Conservation (phyloP, 2,329 filamentous ascomycete genomes). For the Sarocladium brachiariae region DNA sequence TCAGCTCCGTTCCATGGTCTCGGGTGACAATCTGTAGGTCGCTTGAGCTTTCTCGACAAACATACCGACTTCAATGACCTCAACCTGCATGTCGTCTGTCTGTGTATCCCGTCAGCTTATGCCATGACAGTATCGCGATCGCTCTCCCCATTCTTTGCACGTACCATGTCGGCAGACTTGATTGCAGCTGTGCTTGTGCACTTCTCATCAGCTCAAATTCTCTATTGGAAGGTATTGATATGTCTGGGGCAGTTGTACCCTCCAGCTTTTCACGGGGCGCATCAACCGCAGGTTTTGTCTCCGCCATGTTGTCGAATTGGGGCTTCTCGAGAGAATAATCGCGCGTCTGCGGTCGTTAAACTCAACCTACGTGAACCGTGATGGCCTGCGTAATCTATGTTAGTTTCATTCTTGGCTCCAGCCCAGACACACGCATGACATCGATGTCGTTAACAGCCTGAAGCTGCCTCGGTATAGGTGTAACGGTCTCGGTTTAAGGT, state of each 20-base stretch:
- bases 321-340: neutral
- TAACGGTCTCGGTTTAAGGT: no score
- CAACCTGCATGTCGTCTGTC: slow-evolving; percentile 96
- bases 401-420: no score
- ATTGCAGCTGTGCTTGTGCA: slow-evolving; percentile 64
- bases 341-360: no score
- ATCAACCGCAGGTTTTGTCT: slow-evolving; percentile 34
- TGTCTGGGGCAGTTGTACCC: slow-evolving; percentile 39
- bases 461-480: no score
- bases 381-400: no score
- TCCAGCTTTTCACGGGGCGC: slow-evolving; percentile 69
- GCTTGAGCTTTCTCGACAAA: neutral
- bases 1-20: neutral
- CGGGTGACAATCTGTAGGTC: neutral
- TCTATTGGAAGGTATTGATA: slow-evolving; percentile 2
- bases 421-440: no score
- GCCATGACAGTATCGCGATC: neutral
- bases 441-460: no score
- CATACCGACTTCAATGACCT: slow-evolving; percentile 93
- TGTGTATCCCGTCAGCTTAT: slow-evolving; percentile 33
- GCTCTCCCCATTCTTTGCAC: slow-evolving; percentile 17
- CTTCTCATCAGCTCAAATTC: neutral
- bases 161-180: slow-evolving; percentile 98
- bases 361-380: no score
- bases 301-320: slow-evolving; percentile 24